Base-by-base conservation (phyloP, 2,329 filamentous ascomycete species). In the Emergomyces africanus region DNA sequence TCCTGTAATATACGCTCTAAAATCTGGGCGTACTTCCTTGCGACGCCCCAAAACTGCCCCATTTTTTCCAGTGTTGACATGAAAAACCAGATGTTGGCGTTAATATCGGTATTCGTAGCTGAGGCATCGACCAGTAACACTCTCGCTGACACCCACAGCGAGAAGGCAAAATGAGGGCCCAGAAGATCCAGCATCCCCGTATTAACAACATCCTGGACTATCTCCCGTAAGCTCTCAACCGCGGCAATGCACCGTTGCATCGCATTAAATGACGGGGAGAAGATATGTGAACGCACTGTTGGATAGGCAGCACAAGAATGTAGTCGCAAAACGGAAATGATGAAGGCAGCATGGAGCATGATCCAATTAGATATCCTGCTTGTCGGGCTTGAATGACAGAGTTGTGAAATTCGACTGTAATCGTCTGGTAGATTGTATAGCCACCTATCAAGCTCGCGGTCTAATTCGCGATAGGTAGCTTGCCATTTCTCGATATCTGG, bases 201-300 rank as follows among this genome's bases (percentile, higher is more conserved):
- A 57, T 77, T 75, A 20, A 74, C 71, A 0, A 77, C 75, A 59
- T 77, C 75, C 8, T 72, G 71, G 0, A 74, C 73, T 57, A 77
- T 77, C 35, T 77, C 75, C 0, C 72, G 71, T 5, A 77, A 63
- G 41, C 75, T 77, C 60, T 77, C 72, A 2, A 77, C 75, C 0
- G 75, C 75, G 1, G 75, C 75, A 9, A 77, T 61, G 59, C 75
- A 77, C 23, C 75, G 66, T 61, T 77, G 75, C 73, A 76, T 76
- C 8, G 75, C 75, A 59, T 76, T 76, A 57, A 77, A 71, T 0
- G 74, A 76, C 0, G 75, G 75, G 6, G 74, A 68, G 39, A 77
- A 75, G n/a, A 75, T 69, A 37, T 73, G 69, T 5, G 75, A 75
- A 5, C 71, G 67, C 0, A 72, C 65, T 0, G 70, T 72, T 3